phyloP scores from a whole-genome alignment of 179 eudicot genomes.

The Kewa caespitosa region DNA sequence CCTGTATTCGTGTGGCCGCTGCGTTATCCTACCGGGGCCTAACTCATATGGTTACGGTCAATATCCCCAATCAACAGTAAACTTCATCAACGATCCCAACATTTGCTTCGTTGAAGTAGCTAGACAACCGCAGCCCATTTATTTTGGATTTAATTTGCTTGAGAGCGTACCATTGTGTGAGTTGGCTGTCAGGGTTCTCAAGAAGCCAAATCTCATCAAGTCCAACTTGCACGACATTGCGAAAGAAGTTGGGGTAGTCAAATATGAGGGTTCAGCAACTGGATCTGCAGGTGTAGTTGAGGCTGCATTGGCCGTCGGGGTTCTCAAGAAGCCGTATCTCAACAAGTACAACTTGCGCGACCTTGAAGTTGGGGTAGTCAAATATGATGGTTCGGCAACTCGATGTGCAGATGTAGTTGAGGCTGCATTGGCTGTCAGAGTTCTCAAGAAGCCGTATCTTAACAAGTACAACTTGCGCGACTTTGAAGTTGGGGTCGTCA shows the following conservation, averaged over 20 bases:
- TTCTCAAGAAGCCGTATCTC: too few species aligned
- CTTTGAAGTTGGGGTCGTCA: slow-evolving; percentile 16
- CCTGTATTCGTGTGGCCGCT: background rate
- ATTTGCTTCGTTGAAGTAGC: slow-evolving; percentile 3
- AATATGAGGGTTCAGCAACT: background rate
- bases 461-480: background rate
- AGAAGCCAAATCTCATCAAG: slow-evolving; percentile 2
- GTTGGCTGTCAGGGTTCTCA: slow-evolving; percentile 18
- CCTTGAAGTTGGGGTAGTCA: too few species aligned
- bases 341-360: too few species aligned
- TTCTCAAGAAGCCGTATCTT: slow-evolving; percentile 15
- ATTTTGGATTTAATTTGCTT: too few species aligned
- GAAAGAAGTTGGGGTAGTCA: slow-evolving; percentile 12
- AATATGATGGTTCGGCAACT: too few species aligned
- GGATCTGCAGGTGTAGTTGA: background rate
- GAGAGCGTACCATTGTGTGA: slow-evolving; percentile 6
- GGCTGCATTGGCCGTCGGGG: background rate
- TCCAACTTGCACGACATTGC: background rate
- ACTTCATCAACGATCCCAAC: background rate
- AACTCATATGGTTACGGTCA: background rate
- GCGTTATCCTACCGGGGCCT: too few species aligned
- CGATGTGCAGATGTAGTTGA: slow-evolving; percentile 10
- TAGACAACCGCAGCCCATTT: too few species aligned
- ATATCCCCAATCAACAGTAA: background rate
- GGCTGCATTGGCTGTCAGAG: slow-evolving; percentile 19